Conservation (phyloP, 1,139 yeast genomes). For the Cylindricascospora bacillispora region DNA sequence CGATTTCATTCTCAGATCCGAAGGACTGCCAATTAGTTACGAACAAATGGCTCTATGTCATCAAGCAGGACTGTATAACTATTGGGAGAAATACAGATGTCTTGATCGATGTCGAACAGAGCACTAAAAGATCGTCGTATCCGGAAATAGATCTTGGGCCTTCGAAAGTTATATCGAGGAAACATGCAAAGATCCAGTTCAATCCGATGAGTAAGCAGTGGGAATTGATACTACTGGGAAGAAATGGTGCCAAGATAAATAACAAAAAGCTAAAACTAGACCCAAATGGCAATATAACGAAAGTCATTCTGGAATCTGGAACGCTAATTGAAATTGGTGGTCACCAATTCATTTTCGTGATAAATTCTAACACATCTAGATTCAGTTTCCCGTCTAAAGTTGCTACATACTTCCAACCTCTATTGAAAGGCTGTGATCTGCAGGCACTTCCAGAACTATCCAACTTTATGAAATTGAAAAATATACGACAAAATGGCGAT, state of each 20-base stretch:
- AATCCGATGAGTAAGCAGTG: slow-evolving; percentile 65
- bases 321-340: slow-evolving; percentile 89
- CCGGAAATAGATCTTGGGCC: slow-evolving; percentile 92
- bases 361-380: background rate
- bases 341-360: background rate
- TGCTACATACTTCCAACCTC: too few relatives aligned
- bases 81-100: slow-evolving; percentile 75
- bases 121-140: slow-evolving; percentile 6
- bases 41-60: too few relatives aligned
- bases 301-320: slow-evolving; percentile 61
- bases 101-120: slow-evolving; percentile 5
- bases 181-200: slow-evolving; percentile 75
- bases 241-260: slow-evolving; percentile 90
- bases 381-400: background rate
- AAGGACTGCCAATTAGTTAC: too few relatives aligned
- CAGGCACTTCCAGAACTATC: too few relatives aligned
- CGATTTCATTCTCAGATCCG: too few relatives aligned
- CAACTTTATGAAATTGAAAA: too few relatives aligned
- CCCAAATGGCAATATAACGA: slow-evolving; percentile 34
- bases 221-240: slow-evolving; percentile 73
- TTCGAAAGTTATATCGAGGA: slow-evolving; percentile 85
- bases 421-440: too few relatives aligned
- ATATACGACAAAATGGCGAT: too few relatives aligned
- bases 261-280: slow-evolving; percentile 35
- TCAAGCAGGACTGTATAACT: slow-evolving; percentile 35